A percentile compares a stretch with the other conserved stretches of the same genome.
Conservation (phyloP, 106 monocot genomes). For the Acanthochlamys bracteata region DNA sequence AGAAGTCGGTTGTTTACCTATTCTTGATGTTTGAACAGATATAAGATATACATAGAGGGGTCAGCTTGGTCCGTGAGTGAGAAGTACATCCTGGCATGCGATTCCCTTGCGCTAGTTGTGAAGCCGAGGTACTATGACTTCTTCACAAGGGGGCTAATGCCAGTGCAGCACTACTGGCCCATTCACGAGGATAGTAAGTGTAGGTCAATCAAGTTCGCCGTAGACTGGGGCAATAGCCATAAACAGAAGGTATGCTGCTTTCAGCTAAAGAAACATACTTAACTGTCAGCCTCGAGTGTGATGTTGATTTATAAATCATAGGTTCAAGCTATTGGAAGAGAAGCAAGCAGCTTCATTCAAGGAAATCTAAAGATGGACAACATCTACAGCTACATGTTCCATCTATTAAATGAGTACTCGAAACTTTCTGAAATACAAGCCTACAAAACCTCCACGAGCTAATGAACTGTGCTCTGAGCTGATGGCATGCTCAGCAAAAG, state of each 20-base stretch:
- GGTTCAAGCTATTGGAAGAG: slow-evolving; percentile 30
- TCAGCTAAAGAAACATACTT: not conserved
- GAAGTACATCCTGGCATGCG: slow-evolving; percentile 78
- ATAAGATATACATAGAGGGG: slow-evolving; percentile 86
- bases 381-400: slow-evolving; percentile 73
- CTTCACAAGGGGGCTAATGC: slow-evolving; percentile 62
- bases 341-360: slow-evolving; percentile 40
- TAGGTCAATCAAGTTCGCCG: slow-evolving; percentile 62
- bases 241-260: slow-evolving; percentile 34
- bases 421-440: slow-evolving; percentile 44
- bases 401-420: slow-evolving; percentile 50
- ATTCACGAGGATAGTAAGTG: slow-evolving; percentile 38
- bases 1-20: not conserved
- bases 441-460: slow-evolving; percentile 33
- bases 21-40: slow-evolving; percentile 18
- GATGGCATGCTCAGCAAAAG: slow-evolving; percentile 29
- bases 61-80: slow-evolving; percentile 77
- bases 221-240: slow-evolving; percentile 69
- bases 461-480: slow-evolving; percentile 34
- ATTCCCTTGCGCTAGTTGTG: slow-evolving; percentile 44
- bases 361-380: slow-evolving; percentile 49
- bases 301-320: slow-evolving; percentile 1
- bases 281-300: not conserved
- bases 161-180: slow-evolving; percentile 78
- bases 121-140: slow-evolving; percentile 53